phyloP scores from a whole-genome alignment of 176 grass and related monocot species.

The Otatea glauca region DNA sequence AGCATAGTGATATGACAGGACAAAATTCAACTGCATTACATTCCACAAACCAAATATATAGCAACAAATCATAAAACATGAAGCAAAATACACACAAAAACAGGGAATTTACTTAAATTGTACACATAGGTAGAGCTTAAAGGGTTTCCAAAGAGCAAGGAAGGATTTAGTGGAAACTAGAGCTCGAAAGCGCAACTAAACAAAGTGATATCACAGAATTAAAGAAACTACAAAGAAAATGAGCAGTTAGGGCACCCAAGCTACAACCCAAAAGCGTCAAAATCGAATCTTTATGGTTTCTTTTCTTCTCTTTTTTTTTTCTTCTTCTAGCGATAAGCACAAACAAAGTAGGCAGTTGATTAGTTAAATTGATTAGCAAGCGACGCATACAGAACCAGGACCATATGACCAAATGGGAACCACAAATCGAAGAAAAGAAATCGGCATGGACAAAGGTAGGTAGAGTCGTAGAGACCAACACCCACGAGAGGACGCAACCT shows the following conservation, averaged over 20 bases:
- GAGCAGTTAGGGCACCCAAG: slow-evolving; percentile 47
- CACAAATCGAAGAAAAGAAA: slow-evolving; percentile 30
- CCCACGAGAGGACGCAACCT: slow-evolving; percentile 14
- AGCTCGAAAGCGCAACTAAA: slow-evolving; percentile 19
- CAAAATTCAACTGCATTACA: slow-evolving; percentile 3
- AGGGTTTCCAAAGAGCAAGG: slow-evolving; percentile 5
- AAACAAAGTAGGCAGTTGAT: slow-evolving; percentile 35
- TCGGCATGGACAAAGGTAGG: slow-evolving; percentile 40
- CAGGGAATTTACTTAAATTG: slow-evolving; percentile 10
- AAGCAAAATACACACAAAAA: slow-evolving; percentile 25
- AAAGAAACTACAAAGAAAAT: slow-evolving; percentile 39
- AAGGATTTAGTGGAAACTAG: not conserved
- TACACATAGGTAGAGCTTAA: slow-evolving; percentile 1
- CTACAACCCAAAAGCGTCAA: slow-evolving; percentile 53
- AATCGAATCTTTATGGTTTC: slow-evolving; percentile 47
- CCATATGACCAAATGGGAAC: slow-evolving; percentile 35
- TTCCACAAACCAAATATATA: not conserved
- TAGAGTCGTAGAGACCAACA: slow-evolving; percentile 42
- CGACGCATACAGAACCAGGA: slow-evolving; percentile 23
- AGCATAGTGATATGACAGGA: not conserved
- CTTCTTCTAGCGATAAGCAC: slow-evolving; percentile 47
- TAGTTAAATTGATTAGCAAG: slow-evolving; percentile 47
- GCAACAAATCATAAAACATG: not conserved
- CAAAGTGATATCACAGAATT: slow-evolving; percentile 1
- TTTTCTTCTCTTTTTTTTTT: slow-evolving; percentile 1